A percentile compares a stretch with the other conserved stretches of the same genome.
These are phyloP conservation scores for Colletotrichum higginsianum DNA, from an alignment of 2,329 filamentous ascomycete species.

Conservation along the genomic window DNA sequence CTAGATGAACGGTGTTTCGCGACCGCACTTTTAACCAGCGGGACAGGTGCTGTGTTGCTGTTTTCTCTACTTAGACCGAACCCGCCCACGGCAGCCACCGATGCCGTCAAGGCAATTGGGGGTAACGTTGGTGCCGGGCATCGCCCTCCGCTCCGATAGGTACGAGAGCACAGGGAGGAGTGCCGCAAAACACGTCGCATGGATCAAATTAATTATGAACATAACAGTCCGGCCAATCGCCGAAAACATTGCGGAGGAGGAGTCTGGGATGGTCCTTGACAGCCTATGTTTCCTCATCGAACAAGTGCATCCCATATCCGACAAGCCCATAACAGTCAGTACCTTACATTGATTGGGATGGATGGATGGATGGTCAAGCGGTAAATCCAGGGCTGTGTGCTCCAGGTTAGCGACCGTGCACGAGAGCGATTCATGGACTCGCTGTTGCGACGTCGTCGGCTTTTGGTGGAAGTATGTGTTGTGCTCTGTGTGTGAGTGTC, in stretches of 20 bases:
- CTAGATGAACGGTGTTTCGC: background rate
- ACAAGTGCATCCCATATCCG: background rate
- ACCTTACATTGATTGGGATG: too few species aligned
- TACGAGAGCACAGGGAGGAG: background rate
- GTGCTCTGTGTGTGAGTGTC: slow-evolving; percentile 26
- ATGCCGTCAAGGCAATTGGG: background rate
- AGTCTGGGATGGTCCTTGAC: background rate
- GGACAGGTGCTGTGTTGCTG: background rate
- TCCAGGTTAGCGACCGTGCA: slow-evolving; percentile 31
- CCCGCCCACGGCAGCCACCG: background rate
- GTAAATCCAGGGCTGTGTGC: slow-evolving; percentile 3
- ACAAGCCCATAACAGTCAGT: background rate
- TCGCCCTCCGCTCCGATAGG: background rate
- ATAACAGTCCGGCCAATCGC: slow-evolving; percentile 19
- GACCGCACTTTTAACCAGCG: background rate
- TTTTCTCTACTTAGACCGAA: background rate
- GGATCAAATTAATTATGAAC: too few species aligned
- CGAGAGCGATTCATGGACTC: slow-evolving; percentile 35
- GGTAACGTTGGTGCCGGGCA: background rate
- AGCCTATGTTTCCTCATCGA: background rate
- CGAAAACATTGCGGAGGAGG: slow-evolving; percentile 16
- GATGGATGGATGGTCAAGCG: background rate
- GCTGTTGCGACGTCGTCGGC: slow-evolving; percentile 26
- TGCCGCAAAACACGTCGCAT: slow-evolving; percentile 1
- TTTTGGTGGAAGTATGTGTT: slow-evolving; percentile 1